A percentile compares a stretch with the other conserved stretches of the same genome.
Conservation (phyloP, 2,329 filamentous ascomycete genomes). For the Aspergillus pseudoviridinutans region DNA sequence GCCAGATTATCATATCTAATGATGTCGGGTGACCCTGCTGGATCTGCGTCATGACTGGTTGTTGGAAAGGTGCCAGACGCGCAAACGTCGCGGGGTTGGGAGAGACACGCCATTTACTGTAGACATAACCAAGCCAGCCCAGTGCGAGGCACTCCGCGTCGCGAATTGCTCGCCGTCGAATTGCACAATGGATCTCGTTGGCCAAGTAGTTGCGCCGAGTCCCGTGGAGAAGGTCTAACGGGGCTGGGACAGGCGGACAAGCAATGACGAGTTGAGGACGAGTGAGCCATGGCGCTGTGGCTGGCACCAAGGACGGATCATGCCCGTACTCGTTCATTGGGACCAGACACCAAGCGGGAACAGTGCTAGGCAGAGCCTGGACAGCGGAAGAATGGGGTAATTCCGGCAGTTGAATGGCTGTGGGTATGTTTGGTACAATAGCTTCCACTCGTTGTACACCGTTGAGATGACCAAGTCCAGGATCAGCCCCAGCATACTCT, state of each 20-base stretch:
- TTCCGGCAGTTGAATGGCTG: neutral
- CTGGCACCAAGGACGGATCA: neutral
- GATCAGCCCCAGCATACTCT: neutral
- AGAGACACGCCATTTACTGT: constrained; percentile 3
- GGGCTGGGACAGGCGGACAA: constrained; percentile 2
- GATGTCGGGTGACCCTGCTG: neutral
- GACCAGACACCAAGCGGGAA: neutral
- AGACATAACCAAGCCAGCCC: constrained; percentile 4
- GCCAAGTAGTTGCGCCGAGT: constrained; percentile 5
- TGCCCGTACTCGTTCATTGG: neutral
- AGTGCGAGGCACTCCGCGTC: constrained; percentile 6
- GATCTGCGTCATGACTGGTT: neutral
- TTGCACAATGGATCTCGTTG: constrained; percentile 1
- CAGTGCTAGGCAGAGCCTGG: neutral
- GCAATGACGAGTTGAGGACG: constrained; percentile 1
- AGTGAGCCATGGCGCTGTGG: neutral
- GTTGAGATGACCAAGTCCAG: neutral
- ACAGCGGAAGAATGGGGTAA: neutral
- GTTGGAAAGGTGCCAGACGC: neutral
- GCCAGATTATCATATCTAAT: constrained; percentile 3
- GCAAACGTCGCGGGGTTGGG: neutral
- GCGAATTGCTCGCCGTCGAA: neutral
- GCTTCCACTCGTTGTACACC: neutral
- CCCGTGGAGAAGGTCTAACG: constrained; percentile 9
- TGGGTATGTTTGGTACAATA: neutral